Evolutionary conservation across 2,329 filamentous ascomycete species (phyloP), one percentile per base, ranked within the genome.

Genomic region (Clarireedia monteithiana): DNA sequence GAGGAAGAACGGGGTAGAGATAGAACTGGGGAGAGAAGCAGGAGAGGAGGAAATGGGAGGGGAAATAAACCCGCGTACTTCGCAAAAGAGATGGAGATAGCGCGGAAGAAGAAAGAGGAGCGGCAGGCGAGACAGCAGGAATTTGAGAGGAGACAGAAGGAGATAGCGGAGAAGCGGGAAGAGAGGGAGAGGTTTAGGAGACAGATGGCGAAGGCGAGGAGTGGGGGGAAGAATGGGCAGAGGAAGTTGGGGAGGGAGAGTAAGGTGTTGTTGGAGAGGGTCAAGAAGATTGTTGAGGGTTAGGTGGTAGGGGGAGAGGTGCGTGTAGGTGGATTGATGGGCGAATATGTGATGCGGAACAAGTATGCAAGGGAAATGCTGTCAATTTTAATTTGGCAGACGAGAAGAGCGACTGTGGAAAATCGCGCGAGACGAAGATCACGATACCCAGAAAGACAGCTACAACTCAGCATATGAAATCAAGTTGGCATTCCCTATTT

Each of bases 191-290:
- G 60, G 20, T 66, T 68, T 44, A 57, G 68, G 38, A 64, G 59
- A 56, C 77, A 78, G 1, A 88, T 88, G 68, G 67, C 63, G 7
- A 69, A 69, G 56, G 68, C 68, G 30, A 65, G 67, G 65, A 75
- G 73, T 40, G 82, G 82, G 6, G 85, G 83, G 47, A 78, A 77
- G 64, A 80, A 83, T 69, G 85, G 85, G 9, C 82, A 86, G 70
- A 75, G 82, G 67, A 86, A 85, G 69, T 68, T 89, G 54, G 86
- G 86, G 2, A 77, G 83, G 56, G 85, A 88, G 71, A 87, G 85
- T 64, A 78, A 77, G 55, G 81, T 85, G 15, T 65, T 89, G 59
- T 69, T 89, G 53, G 80, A 83, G 64, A 84, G 79, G 66, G 80
- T 88, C 23, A 80, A 83, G 72, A 77, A 77, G 61, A 60, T 67